Evolutionary conservation across 2,329 filamentous ascomycete species (phyloP), one percentile per base, ranked within the genome.

Genomic region (Penicillium sp.): DNA sequence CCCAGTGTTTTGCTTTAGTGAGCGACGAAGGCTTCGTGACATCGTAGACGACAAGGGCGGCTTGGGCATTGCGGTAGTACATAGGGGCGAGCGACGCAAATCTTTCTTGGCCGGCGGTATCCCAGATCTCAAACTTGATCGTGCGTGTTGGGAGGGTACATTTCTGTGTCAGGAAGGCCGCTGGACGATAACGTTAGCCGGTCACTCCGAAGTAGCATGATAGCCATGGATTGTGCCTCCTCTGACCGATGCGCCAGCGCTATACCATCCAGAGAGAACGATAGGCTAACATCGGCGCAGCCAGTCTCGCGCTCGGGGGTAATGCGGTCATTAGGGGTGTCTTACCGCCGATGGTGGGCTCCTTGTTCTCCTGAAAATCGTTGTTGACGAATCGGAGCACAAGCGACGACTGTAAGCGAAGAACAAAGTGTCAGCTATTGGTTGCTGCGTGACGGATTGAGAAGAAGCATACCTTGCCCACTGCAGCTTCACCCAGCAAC

Each of bases 301-400:
- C 13, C 15, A 26, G 12, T 24, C 18, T 51, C 45, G 4, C 33
- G 23, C 34, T 47, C 26, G 23, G 21, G 36, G 23, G 34, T 24
- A 39, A 54, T 49, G 39, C 26, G 34, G 16, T n/a, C 2, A 26
- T 43, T 41, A 39, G 51, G 44, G 24, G 24, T 34, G 50, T 38
- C 66, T 64, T 82, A 95, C 91, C 91, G 81, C 94, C 94, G 76
- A 99, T 99, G 61, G 94, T 99, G 57, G 94, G 94, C 75, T 99
- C 94, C 81, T 97, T 97, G 78, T 97, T 97, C 78, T 97, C 94
- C 80, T 99, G 94, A 70, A 99, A 99, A 76, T 97, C 93, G 78
- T 99, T 94, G 82, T 97, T 97, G 72, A 99, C 94, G 76, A 99
- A 99, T 70, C 94, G 90, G 71, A 99, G 83, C 59, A 99, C 94